Percentiles rank a stretch among this genome's conserved stretches.
Conservation (phyloP, 345 rosid genomes). For the Toxicodendron radicans region DNA sequence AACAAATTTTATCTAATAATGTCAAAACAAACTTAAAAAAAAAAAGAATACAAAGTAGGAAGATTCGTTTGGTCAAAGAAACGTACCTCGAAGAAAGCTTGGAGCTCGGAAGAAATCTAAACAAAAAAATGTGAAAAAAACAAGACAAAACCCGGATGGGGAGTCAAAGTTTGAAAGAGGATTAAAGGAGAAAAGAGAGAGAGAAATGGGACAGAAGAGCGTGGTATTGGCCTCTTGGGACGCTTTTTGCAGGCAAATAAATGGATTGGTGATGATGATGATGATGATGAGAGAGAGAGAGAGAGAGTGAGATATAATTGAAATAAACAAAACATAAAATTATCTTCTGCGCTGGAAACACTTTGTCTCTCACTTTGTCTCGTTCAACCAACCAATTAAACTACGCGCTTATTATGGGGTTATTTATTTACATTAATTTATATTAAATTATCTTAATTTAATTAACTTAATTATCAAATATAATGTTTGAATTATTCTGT, state of each 20-base stretch:
- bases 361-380: slow-evolving; percentile 7
- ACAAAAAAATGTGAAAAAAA: background rate
- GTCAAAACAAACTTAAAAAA: background rate
- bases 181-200: background rate
- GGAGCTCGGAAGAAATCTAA: slow-evolving; percentile 16
- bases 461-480: too few species aligned
- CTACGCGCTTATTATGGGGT: background rate
- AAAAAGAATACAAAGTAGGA: background rate
- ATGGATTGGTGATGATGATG: slow-evolving; percentile 17
- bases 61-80: background rate
- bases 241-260: slow-evolving; percentile 7
- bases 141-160: background rate
- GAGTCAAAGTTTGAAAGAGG: background rate
- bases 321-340: background rate
- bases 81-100: slow-evolving; percentile 26
- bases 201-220: background rate
- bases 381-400: slow-evolving; percentile 4
- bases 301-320: background rate
- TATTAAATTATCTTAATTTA: too few species aligned
- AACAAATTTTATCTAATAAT: slow-evolving; percentile 6
- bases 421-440: too few species aligned
- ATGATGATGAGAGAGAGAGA: slow-evolving; percentile 1
- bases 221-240: slow-evolving; percentile 3
- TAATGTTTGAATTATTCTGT: too few species aligned
- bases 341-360: slow-evolving; percentile 14